phyloP scores from a whole-genome alignment of 129 eudicot genomes.

The sunflower (Helianthus annuus) region DNA sequence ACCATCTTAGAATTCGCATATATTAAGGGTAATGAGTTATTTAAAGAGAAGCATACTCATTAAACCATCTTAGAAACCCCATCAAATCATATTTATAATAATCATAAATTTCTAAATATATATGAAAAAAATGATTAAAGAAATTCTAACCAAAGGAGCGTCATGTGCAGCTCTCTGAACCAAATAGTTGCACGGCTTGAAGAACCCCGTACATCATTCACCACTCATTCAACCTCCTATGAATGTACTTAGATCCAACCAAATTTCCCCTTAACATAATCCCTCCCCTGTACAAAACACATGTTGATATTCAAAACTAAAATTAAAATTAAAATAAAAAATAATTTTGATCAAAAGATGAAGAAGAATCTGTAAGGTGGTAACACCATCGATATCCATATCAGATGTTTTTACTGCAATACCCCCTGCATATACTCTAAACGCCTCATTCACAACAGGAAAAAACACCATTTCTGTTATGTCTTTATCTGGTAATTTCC shows the following conservation, averaged over 20 bases:
- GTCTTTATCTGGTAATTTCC: constrained; percentile 81
- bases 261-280: constrained; percentile 89
- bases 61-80: too few species aligned
- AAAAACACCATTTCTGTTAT: constrained; percentile 88
- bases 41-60: too few species aligned
- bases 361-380: constrained; percentile 80
- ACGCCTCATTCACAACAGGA: constrained; percentile 95
- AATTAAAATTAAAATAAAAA: background rate
- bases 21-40: too few species aligned
- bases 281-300: constrained; percentile 67
- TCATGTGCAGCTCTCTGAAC: constrained; percentile 79
- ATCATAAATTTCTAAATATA: background rate
- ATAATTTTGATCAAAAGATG: background rate
- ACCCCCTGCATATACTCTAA: constrained; percentile 63
- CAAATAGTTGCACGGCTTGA: constrained; percentile 83
- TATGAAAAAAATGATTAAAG: background rate
- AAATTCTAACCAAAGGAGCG: constrained; percentile 71
- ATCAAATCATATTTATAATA: background rate
- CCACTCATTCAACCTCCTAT: constrained; percentile 76
- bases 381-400: too few species aligned
- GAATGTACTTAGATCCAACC: constrained; percentile 79
- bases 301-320: background rate
- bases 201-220: constrained; percentile 57
- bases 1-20: too few species aligned
- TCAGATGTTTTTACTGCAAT: too few species aligned